Percentiles rank a stretch among this genome's conserved stretches.
Conservation (phyloP, 1,284 basidiomycete species). For the Athelia psychrophila region DNA sequence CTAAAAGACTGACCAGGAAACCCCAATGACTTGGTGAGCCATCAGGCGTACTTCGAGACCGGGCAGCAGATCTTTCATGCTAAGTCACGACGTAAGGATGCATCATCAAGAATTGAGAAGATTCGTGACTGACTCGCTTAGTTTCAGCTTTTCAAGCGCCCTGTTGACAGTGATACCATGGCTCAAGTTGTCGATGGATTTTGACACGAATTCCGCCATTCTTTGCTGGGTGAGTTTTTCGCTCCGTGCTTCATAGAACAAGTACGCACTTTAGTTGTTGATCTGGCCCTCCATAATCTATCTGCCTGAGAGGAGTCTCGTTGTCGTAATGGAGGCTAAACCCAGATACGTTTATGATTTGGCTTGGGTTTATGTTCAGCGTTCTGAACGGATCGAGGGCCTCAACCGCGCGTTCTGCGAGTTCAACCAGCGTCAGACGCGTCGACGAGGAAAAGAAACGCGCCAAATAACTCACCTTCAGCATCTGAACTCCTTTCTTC, state of each 20-base stretch:
- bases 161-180: constrained; percentile 48
- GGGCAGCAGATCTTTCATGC: constrained; percentile 50
- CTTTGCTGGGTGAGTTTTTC: constrained; percentile 26
- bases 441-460: background rate
- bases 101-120: background rate
- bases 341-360: background rate
- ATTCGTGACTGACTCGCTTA: constrained; percentile 39
- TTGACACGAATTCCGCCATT: constrained; percentile 58
- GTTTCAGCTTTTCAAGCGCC: constrained; percentile 47
- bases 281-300: background rate
- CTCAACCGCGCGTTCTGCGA: background rate
- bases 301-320: background rate
- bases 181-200: constrained; percentile 50
- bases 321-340: background rate
- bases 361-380: background rate
- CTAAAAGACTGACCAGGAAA: constrained; percentile 48
- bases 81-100: constrained; percentile 18
- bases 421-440: background rate
- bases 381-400: background rate
- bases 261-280: background rate
- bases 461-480: background rate
- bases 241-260: background rate
- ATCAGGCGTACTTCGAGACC: constrained; percentile 66
- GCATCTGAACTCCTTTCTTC: background rate
- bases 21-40: constrained; percentile 71